Evolutionary conservation across 768 basidiomycete species (phyloP).

Genomic region (Gloeophyllum trabeum): DNA sequence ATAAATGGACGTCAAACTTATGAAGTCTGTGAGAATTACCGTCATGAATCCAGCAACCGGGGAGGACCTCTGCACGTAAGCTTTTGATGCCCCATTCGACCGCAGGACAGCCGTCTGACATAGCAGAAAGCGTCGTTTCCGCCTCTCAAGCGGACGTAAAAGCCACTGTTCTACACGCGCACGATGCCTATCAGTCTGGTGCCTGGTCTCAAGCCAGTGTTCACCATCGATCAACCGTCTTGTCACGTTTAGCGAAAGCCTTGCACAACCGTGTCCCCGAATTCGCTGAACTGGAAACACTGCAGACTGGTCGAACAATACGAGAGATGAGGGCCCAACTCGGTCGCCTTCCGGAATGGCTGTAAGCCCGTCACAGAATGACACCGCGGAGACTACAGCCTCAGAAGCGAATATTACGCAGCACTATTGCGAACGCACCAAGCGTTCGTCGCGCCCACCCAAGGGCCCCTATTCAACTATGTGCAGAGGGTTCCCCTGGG

Average conservation of each 20-base stretch:
- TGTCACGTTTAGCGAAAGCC: slow-evolving; percentile 51
- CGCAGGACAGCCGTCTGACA: background rate
- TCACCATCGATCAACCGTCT: slow-evolving; percentile 48
- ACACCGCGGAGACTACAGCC: background rate
- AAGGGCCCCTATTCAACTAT: slow-evolving; percentile 71
- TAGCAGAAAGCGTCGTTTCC: slow-evolving; percentile 34
- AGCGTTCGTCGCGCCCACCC: slow-evolving; percentile 63
- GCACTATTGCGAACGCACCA: slow-evolving; percentile 64
- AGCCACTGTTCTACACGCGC: slow-evolving; percentile 39
- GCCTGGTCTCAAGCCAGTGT: slow-evolving; percentile 58
- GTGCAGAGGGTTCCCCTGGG: slow-evolving; percentile 74
- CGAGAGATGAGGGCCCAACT: slow-evolving; percentile 80
- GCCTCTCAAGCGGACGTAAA: slow-evolving; percentile 42
- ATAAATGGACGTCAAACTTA: background rate
- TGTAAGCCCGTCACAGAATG: slow-evolving; percentile 32
- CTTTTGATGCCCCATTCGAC: slow-evolving; percentile 1
- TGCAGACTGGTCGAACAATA: slow-evolving; percentile 75
- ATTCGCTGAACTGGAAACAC: slow-evolving; percentile 52
- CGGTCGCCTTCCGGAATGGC: slow-evolving; percentile 73
- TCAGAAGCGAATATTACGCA: slow-evolving; percentile 60
- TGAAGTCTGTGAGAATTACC: slow-evolving; percentile 25
- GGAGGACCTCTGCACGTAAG: slow-evolving; percentile 41
- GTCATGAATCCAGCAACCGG: slow-evolving; percentile 65
- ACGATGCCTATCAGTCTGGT: slow-evolving; percentile 51
- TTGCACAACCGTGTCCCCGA: slow-evolving; percentile 47